Percentiles rank a stretch among this genome's conserved stretches.
These are phyloP conservation scores for Dictyostelium purpureum DNA, from an alignment of 78 protist species.

Conservation along the genomic window DNA sequence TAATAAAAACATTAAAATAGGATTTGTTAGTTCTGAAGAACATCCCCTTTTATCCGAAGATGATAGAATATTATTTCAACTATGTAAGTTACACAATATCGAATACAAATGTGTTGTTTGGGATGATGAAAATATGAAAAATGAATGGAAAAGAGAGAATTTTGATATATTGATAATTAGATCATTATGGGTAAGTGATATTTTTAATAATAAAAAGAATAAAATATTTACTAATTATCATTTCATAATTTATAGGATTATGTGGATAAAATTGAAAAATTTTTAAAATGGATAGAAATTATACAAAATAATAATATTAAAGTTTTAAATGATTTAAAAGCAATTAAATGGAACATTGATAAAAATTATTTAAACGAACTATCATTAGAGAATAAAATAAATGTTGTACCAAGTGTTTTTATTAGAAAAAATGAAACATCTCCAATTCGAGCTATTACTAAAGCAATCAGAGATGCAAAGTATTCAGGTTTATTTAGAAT, in stretches of 20 bases:
- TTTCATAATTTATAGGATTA: constrained; percentile 33
- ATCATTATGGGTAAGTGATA: constrained; percentile 53
- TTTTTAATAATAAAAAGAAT: not conserved
- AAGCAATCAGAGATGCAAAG: constrained; percentile 5
- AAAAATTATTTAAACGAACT: constrained; percentile 48
- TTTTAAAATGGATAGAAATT: constrained; percentile 38
- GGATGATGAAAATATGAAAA: constrained; percentile 26
- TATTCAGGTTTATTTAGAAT: not conserved
- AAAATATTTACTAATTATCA: not conserved
- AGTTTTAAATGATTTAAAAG: constrained; percentile 30
- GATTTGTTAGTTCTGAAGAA: constrained; percentile 22
- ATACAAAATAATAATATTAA: not conserved
- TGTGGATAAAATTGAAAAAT: constrained; percentile 51
- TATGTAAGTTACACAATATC: not conserved
- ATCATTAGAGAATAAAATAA: not conserved
- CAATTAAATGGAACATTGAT: constrained; percentile 56
- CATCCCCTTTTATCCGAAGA: constrained; percentile 32
- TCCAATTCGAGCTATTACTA: not conserved
- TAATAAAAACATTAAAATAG: not conserved
- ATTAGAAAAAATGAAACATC: not conserved
- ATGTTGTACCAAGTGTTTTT: constrained; percentile 25
- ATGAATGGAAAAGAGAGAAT: constrained; percentile 4
- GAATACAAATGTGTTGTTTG: constrained; percentile 18
- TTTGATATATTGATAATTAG: constrained; percentile 39
- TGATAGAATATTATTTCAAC: constrained; percentile 31